Evolutionary conservation across 78 protist species (phyloP).

Genomic region (Dictyostelium discoideum): DNA sequence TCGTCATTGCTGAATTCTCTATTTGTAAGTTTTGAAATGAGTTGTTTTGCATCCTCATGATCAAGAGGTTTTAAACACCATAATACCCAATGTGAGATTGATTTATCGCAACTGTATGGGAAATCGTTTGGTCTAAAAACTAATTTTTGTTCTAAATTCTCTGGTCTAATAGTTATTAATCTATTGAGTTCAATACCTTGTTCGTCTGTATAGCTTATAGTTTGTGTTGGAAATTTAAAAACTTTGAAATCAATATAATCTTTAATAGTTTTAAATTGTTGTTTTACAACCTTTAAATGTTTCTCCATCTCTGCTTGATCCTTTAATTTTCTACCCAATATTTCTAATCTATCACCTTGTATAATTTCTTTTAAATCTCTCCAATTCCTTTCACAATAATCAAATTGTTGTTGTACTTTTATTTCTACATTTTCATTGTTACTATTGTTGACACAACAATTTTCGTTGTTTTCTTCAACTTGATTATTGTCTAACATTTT

Average conservation of each 20-base stretch:
- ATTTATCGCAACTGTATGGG: conserved; percentile 40
- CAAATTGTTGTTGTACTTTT: neutral
- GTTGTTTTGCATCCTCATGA: conserved; percentile 35
- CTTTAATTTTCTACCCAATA: conserved; percentile 31
- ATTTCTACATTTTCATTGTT: neutral
- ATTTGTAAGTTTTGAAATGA: neutral
- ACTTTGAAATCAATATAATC: conserved; percentile 40
- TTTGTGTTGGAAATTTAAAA: conserved; percentile 25
- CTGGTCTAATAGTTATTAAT: neutral
- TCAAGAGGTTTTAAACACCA: conserved; percentile 67
- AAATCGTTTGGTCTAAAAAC: conserved; percentile 58
- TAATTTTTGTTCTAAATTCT: conserved; percentile 6
- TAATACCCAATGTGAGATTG: conserved; percentile 35
- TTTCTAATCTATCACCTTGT: conserved; percentile 13
- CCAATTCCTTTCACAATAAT: conserved; percentile 21
- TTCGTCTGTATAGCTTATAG: neutral
- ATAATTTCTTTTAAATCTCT: conserved; percentile 33
- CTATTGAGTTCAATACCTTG: neutral
- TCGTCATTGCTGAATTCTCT: neutral
- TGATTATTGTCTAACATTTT: neutral
- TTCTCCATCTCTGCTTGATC: neutral
- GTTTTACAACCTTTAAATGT: conserved; percentile 10
- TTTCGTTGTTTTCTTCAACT: neutral
- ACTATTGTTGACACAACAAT: neutral
- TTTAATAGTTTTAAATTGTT: neutral